Conservation (phyloP, 2,329 filamentous ascomycete species). For the Magnaporthiopsis rhizophila region DNA sequence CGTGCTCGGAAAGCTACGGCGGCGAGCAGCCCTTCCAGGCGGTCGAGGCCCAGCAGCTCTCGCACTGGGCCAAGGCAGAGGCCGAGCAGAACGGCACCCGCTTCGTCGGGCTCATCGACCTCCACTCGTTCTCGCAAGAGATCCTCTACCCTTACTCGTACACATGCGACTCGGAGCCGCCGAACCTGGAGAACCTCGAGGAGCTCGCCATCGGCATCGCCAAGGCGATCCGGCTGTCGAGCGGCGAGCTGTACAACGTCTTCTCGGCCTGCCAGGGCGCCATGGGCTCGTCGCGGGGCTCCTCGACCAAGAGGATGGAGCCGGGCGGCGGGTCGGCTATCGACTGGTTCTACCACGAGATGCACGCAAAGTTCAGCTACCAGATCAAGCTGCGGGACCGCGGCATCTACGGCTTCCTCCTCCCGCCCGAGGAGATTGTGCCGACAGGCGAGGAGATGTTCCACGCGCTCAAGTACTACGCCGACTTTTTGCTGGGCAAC, state of each 20-base stretch:
- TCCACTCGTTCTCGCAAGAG: conserved; percentile 94
- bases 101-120: conserved; percentile 79
- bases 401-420: conserved; percentile 86
- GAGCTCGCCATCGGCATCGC: conserved; percentile 82
- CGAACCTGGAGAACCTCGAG: conserved; percentile 83
- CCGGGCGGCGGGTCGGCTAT: conserved; percentile 76
- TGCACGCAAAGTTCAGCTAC: conserved; percentile 76
- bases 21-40: conserved; percentile 79
- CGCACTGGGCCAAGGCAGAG: conserved; percentile 77
- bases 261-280: conserved; percentile 82
- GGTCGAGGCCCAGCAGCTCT: conserved; percentile 65
- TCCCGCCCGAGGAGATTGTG: conserved; percentile 79
- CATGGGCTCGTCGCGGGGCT: conserved; percentile 27
- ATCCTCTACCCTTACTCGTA: conserved; percentile 89
- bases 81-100: conserved; percentile 61
- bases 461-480: conserved; percentile 75
- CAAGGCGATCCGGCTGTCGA: conserved; percentile 78
- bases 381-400: conserved; percentile 92
- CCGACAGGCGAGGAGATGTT: conserved; percentile 85
- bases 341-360: conserved; percentile 91
- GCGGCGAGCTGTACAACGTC: conserved; percentile 67
- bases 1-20: conserved; percentile 85
- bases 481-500: conserved; percentile 66
- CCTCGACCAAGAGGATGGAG: conserved; percentile 47
- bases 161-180: conserved; percentile 69